A percentile compares a stretch with the other conserved stretches of the same genome.
phyloP scores from a whole-genome alignment of 2,329 filamentous ascomycete species.

The Xylariaceae sp. region DNA sequence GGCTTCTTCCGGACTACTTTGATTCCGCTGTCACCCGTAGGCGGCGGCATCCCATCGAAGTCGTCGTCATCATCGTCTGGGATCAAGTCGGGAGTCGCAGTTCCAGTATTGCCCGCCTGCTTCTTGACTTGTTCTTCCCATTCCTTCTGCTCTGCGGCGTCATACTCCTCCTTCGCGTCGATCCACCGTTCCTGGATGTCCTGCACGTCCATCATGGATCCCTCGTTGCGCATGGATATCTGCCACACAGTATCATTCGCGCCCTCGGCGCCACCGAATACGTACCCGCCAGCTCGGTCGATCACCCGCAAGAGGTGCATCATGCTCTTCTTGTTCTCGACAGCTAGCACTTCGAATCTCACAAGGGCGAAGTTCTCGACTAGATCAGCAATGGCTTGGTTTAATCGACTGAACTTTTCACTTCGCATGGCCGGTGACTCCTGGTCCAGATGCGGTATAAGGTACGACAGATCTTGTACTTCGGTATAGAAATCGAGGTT shows the following conservation, averaged over 20 bases:
- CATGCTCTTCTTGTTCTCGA: slow-evolving; percentile 98
- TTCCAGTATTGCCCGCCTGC: slow-evolving; percentile 40
- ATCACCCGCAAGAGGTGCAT: slow-evolving; percentile 87
- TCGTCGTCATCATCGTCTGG: slow-evolving; percentile 43
- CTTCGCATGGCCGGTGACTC: slow-evolving; percentile 73
- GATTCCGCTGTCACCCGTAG: slow-evolving; percentile 61
- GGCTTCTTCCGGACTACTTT: slow-evolving; percentile 69
- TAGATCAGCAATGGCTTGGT: slow-evolving; percentile 82
- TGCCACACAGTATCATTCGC: slow-evolving; percentile 98
- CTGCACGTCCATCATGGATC: slow-evolving; percentile 74
- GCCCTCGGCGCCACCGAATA: slow-evolving; percentile 86
- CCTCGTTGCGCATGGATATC: slow-evolving; percentile 81
- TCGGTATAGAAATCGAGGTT: slow-evolving; percentile 98
- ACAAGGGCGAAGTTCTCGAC: slow-evolving; percentile 91
- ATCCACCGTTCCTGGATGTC: slow-evolving; percentile 97
- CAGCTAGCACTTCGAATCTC: slow-evolving; percentile 87
- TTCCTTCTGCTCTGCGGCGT: slow-evolving; percentile 74
- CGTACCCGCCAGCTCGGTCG: slow-evolving; percentile 89
- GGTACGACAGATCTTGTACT: slow-evolving; percentile 86
- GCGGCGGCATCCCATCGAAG: slow-evolving; percentile 56
- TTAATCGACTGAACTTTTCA: slow-evolving; percentile 80
- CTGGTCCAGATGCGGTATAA: slow-evolving; percentile 77
- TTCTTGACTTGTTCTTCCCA: slow-evolving; percentile 74
- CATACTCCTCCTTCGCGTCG: slow-evolving; percentile 84
- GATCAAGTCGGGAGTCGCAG: slow-evolving; percentile 39